phyloP scores from a whole-genome alignment of 768 basidiomycete species.

The Albatrellus ellisii region DNA sequence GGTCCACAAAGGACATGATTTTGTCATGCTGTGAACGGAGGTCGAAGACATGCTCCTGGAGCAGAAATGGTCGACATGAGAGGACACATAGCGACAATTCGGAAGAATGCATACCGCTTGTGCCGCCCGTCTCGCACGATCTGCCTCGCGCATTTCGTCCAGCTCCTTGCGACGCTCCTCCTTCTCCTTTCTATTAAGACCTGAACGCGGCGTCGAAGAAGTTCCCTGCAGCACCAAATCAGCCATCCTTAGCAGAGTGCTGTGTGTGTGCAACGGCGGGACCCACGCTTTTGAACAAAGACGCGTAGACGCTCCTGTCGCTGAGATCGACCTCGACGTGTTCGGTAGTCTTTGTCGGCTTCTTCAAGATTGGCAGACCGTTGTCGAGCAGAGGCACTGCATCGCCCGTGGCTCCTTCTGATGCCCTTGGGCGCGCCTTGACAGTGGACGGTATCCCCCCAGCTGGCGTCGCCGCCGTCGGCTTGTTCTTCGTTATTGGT shows the following conservation, averaged over 20 bases:
- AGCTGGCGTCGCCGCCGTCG: conserved; percentile 2
- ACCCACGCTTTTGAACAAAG: conserved; percentile 15
- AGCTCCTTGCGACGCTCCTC: conserved; percentile 18
- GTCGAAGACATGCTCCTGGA: conserved; percentile 16
- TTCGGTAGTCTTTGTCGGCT: conserved; percentile 10
- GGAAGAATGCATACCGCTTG: conserved; percentile 8
- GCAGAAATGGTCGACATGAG: background rate
- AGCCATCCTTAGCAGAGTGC: conserved; percentile 1
- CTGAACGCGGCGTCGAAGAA: conserved; percentile 13
- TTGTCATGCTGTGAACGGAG: conserved; percentile 17
- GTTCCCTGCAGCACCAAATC: conserved; percentile 7
- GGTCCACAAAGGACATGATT: conserved; percentile 14
- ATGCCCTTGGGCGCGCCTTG: conserved; percentile 1
- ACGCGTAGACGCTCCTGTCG: conserved; percentile 13
- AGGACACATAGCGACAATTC: background rate
- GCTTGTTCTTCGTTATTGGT: conserved; percentile 13
- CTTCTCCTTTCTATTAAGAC: conserved; percentile 15
- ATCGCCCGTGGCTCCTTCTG: conserved; percentile 2
- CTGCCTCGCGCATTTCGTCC: conserved; percentile 18
- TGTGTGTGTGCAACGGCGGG: background rate
- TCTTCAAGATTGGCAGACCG: conserved; percentile 9
- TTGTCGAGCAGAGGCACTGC: too few relatives aligned
- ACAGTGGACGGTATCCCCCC: conserved; percentile 1
- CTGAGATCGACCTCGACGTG: conserved; percentile 14
- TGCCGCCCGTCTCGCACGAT: conserved; percentile 15